Evolutionary conservation across 106 monocot genomes (phyloP).

Genomic region (Allium fistulosum): DNA sequence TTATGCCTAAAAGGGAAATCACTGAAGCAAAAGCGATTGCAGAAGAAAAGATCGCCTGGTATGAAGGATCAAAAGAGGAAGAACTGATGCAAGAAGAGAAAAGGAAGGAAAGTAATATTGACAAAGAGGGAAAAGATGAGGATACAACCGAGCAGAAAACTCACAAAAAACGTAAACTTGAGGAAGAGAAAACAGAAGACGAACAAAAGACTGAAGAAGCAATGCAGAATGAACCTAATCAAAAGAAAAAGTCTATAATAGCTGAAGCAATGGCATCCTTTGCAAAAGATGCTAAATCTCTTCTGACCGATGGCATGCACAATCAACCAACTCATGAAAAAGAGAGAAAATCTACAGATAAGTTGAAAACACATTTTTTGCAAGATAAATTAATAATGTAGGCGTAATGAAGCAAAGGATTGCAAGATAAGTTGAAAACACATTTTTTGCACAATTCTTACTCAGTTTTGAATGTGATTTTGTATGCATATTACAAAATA

Average conservation of each 20-base stretch:
- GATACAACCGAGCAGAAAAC: neutral
- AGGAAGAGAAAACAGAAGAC: neutral
- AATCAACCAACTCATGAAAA: neutral
- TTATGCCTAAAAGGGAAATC: conserved; percentile 7
- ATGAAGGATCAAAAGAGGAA: neutral
- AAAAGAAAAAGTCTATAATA: neutral
- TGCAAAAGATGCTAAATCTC: too few species aligned
- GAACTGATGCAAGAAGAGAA: neutral
- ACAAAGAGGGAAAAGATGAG: neutral
- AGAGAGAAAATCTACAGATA: neutral
- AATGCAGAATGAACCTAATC: neutral
- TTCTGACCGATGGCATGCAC: neutral
- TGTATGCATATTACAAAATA: too few species aligned
- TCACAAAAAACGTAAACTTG: too few species aligned
- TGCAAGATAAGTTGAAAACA: too few species aligned
- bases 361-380: too few species aligned
- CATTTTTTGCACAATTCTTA: too few species aligned
- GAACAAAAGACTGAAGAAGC: neutral
- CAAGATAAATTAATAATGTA: too few species aligned
- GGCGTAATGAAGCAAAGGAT: too few species aligned
- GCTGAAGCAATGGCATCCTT: neutral
- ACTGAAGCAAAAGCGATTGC: neutral
- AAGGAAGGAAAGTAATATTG: neutral
- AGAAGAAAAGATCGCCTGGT: neutral
- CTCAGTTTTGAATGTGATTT: too few species aligned